Conservation (phyloP, 306 rosid species). For the Mimosa bimucronata region DNA sequence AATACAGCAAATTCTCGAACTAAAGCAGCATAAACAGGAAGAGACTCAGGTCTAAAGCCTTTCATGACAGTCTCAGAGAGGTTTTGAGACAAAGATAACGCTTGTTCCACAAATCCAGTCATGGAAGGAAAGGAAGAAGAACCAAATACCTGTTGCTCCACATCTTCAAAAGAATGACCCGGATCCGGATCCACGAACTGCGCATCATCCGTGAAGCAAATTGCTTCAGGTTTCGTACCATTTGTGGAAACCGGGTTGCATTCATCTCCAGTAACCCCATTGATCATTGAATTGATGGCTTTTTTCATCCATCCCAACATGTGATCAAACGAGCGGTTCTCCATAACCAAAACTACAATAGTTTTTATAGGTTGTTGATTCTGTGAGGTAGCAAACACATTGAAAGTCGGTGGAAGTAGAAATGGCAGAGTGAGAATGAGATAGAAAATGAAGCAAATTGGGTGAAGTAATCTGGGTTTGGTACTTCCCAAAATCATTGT, state of each 20-base stretch:
- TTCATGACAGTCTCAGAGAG: constrained; percentile 91
- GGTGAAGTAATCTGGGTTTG: constrained; percentile 32
- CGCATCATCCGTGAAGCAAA: constrained; percentile 89
- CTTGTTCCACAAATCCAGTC: constrained; percentile 95
- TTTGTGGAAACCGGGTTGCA: constrained; percentile 83
- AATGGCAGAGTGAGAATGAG: constrained; percentile 56
- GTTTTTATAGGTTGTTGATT: constrained; percentile 75
- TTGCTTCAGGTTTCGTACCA: constrained; percentile 43
- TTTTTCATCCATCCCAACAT: constrained; percentile 53
- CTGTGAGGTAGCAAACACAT: constrained; percentile 44
- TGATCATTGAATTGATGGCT: constrained; percentile 65
- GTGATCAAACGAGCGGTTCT: constrained; percentile 91
- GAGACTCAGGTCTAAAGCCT: constrained; percentile 80
- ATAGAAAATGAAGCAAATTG: constrained; percentile 46
- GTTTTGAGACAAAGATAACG: constrained; percentile 73
- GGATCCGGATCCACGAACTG: constrained; percentile 98
- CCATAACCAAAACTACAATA: constrained; percentile 89
- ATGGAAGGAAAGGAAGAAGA: constrained; percentile 75
- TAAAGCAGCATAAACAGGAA: constrained; percentile 76
- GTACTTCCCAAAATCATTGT: constrained; percentile 35
- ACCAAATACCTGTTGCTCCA: constrained; percentile 86
- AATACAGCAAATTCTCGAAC: constrained; percentile 78
- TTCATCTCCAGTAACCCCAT: constrained; percentile 91
- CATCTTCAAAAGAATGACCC: constrained; percentile 92
- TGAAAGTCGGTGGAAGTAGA: constrained; percentile 42